Evolutionary conservation across 768 basidiomycete species (phyloP), one percentile per base, ranked within the genome.

Genomic region (Boletus huronensis): DNA sequence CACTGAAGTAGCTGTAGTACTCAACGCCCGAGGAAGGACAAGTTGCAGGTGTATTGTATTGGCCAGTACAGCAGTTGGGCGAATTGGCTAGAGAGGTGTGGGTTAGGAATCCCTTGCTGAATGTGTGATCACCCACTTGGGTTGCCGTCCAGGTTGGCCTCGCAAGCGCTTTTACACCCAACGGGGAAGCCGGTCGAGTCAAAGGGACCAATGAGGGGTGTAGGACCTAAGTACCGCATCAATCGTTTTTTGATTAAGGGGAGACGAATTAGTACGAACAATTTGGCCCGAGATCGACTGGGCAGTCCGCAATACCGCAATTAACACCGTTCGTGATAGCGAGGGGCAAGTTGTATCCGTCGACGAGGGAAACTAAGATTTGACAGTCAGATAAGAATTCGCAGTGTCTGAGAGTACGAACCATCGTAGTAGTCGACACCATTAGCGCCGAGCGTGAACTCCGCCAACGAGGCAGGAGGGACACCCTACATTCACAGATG

Each of bases 381-480:
- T 34, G 6, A 21, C 10, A 5, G 16, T 50, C 38, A 55, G 32
- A 11, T 48, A 45, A 28, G 14, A 4, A 9, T 6, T 23, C 6
- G 6, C 6, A 3, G 6, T 11, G 23, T 42, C 26, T n/a, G 16
- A 38, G 23, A 21, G n/a, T 11, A 48, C 71, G 14, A 48, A 84
- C 84, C 80, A 65, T 87, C 85, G 50, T 85, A 88, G 56, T 72
- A 83, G 57, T 88, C 87, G 1, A 39, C 25, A 44, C 72, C 75
- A 13, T 72, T 75, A 40, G 67, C 62, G 1, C 64, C 75, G 9
- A 88, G 68, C n/a, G 83, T 87, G 72, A 80, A 88, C 60, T 88
- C 85, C 1, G 87, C 87, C 35, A 88, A 71, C 5, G 80, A 78
- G 11, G 82, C 86, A 40, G 88, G 88, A 31, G 86, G 85, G n/a